These are phyloP conservation scores for Fusarium albidum DNA, from an alignment of 2,329 filamentous ascomycete species.

Conservation along the genomic window DNA sequence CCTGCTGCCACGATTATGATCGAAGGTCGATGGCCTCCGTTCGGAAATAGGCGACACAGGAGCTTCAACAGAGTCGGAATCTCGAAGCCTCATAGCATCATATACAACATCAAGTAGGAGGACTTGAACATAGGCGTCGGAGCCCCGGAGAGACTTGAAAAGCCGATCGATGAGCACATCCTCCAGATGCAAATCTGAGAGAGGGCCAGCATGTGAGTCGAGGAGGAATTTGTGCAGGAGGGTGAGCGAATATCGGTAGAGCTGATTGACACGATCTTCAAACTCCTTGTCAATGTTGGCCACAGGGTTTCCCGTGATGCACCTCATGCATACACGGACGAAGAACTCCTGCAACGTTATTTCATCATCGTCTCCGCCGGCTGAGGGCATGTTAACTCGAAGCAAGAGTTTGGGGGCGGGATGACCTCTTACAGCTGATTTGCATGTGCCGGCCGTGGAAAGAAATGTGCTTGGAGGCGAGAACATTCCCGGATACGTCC, in stretches of 20 bases:
- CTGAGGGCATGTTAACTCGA: constrained; percentile 46
- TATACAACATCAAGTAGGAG: constrained; percentile 81
- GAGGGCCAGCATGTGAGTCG: constrained; percentile 65
- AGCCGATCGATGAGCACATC: constrained; percentile 74
- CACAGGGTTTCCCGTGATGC: constrained; percentile 52
- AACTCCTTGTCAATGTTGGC: constrained; percentile 37
- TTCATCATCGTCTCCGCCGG: constrained; percentile 60
- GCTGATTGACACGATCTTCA: constrained; percentile 62
- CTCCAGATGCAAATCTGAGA: constrained; percentile 74
- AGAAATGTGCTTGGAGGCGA: constrained; percentile 66
- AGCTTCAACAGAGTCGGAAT: constrained; percentile 49
- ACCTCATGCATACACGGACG: constrained; percentile 70
- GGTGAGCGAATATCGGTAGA: constrained; percentile 75
- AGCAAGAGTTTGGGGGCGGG: background rate
- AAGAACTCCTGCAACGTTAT: constrained; percentile 74
- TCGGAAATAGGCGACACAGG: constrained; percentile 57
- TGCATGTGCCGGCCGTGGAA: constrained; percentile 42
- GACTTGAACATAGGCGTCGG: constrained; percentile 77
- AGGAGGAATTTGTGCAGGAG: constrained; percentile 75
- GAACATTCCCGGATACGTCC: constrained; percentile 73
- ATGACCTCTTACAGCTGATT: constrained; percentile 56
- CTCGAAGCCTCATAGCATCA: constrained; percentile 73
- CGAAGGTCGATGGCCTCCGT: constrained; percentile 53
- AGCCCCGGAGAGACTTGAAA: constrained; percentile 63
- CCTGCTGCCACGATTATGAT: constrained; percentile 51